Evolutionary conservation across 331 rosid species (phyloP).

Genomic region (Rosa hybrid): DNA sequence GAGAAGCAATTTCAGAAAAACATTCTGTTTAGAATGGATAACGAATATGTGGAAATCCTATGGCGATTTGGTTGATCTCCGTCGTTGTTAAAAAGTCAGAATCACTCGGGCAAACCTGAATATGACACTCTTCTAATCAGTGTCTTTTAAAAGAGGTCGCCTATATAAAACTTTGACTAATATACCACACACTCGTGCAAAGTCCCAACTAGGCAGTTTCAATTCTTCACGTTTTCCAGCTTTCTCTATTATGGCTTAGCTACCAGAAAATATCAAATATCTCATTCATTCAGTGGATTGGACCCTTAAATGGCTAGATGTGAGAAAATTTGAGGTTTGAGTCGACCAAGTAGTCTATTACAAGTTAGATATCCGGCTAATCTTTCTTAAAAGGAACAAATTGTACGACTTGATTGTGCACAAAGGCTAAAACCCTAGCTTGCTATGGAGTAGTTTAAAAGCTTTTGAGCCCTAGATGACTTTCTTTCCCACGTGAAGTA

Average conservation of each 20-base stretch:
- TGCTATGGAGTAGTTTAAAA: neutral
- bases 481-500: neutral
- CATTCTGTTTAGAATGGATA: neutral
- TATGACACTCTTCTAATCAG: constrained; percentile 24
- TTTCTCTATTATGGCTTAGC: neutral
- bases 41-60: neutral
- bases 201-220: neutral
- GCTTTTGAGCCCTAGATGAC: neutral
- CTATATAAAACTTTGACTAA: neutral
- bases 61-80: neutral
- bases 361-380: neutral
- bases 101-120: constrained; percentile 42
- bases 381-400: neutral
- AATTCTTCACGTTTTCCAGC: constrained; percentile 24
- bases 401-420: neutral
- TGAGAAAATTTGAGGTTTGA: neutral
- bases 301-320: neutral
- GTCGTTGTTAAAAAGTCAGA: constrained; percentile 27
- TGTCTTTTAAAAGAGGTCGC: neutral
- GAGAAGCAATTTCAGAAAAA: neutral
- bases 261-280: neutral
- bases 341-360: neutral
- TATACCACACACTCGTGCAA: neutral
- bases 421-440: neutral
- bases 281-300: neutral